A percentile compares a stretch with the other conserved stretches of the same genome.
Evolutionary conservation across 345 rosid genomes (phyloP).

Genomic region (Aegle marmelos): DNA sequence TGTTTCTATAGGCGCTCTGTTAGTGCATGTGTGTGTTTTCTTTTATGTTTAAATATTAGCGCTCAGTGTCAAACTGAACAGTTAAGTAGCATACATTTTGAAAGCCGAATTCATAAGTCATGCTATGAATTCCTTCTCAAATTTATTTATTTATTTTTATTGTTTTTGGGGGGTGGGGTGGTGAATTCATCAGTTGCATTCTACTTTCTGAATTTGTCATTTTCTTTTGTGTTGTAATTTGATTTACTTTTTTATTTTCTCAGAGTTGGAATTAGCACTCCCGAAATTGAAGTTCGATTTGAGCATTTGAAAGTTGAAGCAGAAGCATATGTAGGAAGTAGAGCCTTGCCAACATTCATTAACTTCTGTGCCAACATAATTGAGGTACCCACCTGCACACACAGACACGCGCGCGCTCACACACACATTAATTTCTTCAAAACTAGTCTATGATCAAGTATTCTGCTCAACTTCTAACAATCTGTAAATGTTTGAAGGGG

Average conservation of each 20-base stretch:
- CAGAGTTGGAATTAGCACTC: conserved; percentile 52
- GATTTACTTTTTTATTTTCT: neutral
- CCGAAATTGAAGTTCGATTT: conserved; percentile 53
- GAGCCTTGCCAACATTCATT: conserved; percentile 61
- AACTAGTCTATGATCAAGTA: neutral
- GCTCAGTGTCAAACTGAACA: too few species aligned
- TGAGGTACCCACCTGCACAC: conserved; percentile 41
- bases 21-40: too few species aligned
- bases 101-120: too few species aligned
- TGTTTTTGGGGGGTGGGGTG: too few species aligned
- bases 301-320: conserved; percentile 54
- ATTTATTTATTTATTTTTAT: too few species aligned
- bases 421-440: too few species aligned
- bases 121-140: too few species aligned
- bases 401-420: too few species aligned
- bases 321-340: conserved; percentile 59
- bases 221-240: neutral
- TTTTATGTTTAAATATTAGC: too few species aligned
- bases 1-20: too few species aligned
- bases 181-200: neutral
- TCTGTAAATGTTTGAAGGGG: conserved; percentile 21
- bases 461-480: neutral
- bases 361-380: conserved; percentile 42
- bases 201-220: neutral
- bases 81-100: too few species aligned